Evolutionary conservation across 2,329 filamentous ascomycete genomes (phyloP), one percentile per base, ranked within the genome.

Genomic region (Cytospora schulzeri): DNA sequence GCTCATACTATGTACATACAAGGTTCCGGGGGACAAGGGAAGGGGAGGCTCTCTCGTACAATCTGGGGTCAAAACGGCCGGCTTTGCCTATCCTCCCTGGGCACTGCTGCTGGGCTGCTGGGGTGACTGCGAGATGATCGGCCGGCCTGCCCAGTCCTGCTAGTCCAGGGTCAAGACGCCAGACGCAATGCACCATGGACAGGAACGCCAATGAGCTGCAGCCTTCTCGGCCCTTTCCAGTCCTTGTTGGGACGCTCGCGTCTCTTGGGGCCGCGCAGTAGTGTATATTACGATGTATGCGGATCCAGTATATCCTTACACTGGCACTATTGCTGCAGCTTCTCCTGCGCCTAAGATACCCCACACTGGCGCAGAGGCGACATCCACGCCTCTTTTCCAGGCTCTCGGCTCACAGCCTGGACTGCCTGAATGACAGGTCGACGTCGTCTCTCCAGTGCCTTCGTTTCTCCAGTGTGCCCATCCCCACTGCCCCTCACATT

Each of bases 281-380:
- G 17, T n/a, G n/a, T n/a, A n/a, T n/a, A n/a, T n/a, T n/a, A n/a
- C n/a, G n/a, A n/a, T n/a, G n/a, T n/a, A n/a, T n/a, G n/a, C n/a
- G n/a, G n/a, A n/a, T n/a, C n/a, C n/a, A n/a, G 22, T n/a, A 19
- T 19, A 33, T 33, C 31, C 31, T 33, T 33, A 33, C 33, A 35
- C 33, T 35, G 33, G 33, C 33, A 38, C 41, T 61, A 54, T 61
- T 48, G 29, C 60, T 62, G 60, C 60, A 56, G 22, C 38, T n/a
- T 35, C 59, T 61, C 52, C 59, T 61, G 59, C 59, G 51, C 38
- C 59, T 15, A n/a, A 29, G n/a, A n/a, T n/a, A 38, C 59, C 59
- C 59, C 59, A 62, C 59, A 56, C 41, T 48, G 28, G 52, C 33
- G 59, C 59, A 61, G 51, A 41, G 38, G 8, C 15, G 38, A 41